Evolutionary conservation across 768 basidiomycete species (phyloP).

Genomic region (Suillus weaverae): DNA sequence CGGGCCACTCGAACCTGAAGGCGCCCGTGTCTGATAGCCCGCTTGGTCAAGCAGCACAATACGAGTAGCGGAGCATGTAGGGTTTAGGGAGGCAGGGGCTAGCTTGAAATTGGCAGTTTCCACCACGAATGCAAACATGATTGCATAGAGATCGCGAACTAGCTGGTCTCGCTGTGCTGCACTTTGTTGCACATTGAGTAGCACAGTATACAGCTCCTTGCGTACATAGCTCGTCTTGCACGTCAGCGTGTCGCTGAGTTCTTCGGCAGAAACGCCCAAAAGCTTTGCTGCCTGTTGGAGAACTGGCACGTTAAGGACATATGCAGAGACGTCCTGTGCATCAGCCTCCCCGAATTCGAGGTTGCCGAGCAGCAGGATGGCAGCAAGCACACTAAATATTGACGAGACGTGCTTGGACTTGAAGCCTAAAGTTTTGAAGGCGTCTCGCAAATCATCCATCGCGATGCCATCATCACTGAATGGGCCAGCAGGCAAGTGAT

Average conservation of each 20-base stretch:
- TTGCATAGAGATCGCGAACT: slow-evolving; percentile 59
- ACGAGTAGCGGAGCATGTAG: slow-evolving; percentile 43
- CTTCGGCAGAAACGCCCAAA: slow-evolving; percentile 54
- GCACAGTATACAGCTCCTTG: slow-evolving; percentile 57
- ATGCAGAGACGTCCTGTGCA: slow-evolving; percentile 53
- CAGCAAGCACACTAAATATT: slow-evolving; percentile 52
- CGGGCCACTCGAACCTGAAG: slow-evolving; percentile 38
- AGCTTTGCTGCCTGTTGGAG: slow-evolving; percentile 51
- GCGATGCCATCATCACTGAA: slow-evolving; percentile 61
- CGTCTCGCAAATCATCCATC: slow-evolving; percentile 57
- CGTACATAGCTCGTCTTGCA: slow-evolving; percentile 58
- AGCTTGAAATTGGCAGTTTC: slow-evolving; percentile 63
- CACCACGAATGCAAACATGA: slow-evolving; percentile 62
- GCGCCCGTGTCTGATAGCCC: slow-evolving; percentile 56
- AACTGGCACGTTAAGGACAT: slow-evolving; percentile 44
- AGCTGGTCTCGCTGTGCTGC: slow-evolving; percentile 53
- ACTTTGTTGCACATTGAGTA: slow-evolving; percentile 53
- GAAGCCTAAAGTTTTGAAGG: slow-evolving; percentile 59
- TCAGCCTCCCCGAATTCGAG: slow-evolving; percentile 57
- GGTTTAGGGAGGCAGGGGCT: slow-evolving; percentile 43
- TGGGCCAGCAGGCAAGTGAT: slow-evolving; percentile 62
- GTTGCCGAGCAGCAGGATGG: slow-evolving; percentile 59
- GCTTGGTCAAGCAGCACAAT: slow-evolving; percentile 56
- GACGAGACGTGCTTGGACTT: slow-evolving; percentile 57
- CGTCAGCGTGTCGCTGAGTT: slow-evolving; percentile 53